Conservation (phyloP, 306 rosid species). For the Cotoneaster glaucophyllus region DNA sequence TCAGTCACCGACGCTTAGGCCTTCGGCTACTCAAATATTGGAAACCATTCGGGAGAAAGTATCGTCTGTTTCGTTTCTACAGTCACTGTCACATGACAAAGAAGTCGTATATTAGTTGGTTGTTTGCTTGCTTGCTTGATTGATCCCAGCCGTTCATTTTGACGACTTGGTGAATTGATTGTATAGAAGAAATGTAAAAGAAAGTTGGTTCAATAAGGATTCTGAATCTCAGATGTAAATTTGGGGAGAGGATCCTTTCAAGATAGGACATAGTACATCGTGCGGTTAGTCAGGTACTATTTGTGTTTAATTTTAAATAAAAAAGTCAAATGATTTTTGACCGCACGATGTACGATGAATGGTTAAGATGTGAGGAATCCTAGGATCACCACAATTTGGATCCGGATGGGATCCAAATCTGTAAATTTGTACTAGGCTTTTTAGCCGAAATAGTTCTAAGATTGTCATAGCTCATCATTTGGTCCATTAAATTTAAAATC, state of each 20-base stretch:
- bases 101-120: neutral
- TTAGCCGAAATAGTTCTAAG: too few species aligned
- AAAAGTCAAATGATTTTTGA: too few species aligned
- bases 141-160: neutral
- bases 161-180: neutral
- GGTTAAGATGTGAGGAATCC: too few species aligned
- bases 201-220: neutral
- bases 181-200: neutral
- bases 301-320: too few species aligned
- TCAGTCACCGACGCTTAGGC: constrained; percentile 38
- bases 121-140: neutral
- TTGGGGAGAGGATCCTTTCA: too few species aligned
- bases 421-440: neutral
- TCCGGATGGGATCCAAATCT: too few species aligned
- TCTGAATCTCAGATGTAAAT: neutral
- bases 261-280: too few species aligned
- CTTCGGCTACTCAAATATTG: constrained; percentile 20
- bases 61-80: neutral
- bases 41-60: constrained; percentile 11
- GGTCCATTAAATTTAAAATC: too few species aligned
- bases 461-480: too few species aligned
- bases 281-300: too few species aligned
- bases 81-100: neutral
- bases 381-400: too few species aligned
- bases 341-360: too few species aligned